phyloP scores from a whole-genome alignment of 1,284 basidiomycete species.

The Bondarzewia mesenterica region DNA sequence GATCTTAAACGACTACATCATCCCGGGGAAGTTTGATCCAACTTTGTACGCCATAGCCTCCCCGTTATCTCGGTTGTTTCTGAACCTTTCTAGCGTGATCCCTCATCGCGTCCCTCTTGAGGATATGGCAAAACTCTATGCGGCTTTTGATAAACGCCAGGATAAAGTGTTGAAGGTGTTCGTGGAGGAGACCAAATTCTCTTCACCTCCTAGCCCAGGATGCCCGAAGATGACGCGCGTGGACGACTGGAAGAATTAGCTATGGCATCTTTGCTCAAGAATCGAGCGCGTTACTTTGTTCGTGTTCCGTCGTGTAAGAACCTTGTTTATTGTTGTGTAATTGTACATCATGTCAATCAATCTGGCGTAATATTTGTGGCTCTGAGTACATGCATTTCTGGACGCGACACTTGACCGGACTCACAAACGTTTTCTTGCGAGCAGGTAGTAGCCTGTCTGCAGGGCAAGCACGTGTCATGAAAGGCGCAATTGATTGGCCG shows the following conservation, averaged over 20 bases:
- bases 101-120: slow-evolving; percentile 59
- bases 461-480: no score
- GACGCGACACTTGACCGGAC: no score
- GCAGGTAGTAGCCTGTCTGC: no score
- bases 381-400: no score
- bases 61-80: neutral
- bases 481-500: no score
- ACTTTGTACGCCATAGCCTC: slow-evolving; percentile 36
- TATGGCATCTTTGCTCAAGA: no score
- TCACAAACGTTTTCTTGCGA: no score
- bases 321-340: no score
- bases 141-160: slow-evolving; percentile 52
- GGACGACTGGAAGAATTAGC: slow-evolving; percentile 35
- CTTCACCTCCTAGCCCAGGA: slow-evolving; percentile 35
- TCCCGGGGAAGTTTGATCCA: slow-evolving; percentile 63
- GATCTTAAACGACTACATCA: slow-evolving; percentile 55
- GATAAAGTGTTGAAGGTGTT: slow-evolving; percentile 62
- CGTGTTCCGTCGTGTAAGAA: no score
- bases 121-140: slow-evolving; percentile 50
- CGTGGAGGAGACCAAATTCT: slow-evolving; percentile 47
- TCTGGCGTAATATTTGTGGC: no score
- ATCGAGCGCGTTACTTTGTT: no score
- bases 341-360: no score
- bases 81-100: slow-evolving; percentile 34
- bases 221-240: slow-evolving; percentile 44